These are phyloP conservation scores for Ambrosiella beaveri DNA, from an alignment of 2,329 filamentous ascomycete species.

Conservation along the genomic window DNA sequence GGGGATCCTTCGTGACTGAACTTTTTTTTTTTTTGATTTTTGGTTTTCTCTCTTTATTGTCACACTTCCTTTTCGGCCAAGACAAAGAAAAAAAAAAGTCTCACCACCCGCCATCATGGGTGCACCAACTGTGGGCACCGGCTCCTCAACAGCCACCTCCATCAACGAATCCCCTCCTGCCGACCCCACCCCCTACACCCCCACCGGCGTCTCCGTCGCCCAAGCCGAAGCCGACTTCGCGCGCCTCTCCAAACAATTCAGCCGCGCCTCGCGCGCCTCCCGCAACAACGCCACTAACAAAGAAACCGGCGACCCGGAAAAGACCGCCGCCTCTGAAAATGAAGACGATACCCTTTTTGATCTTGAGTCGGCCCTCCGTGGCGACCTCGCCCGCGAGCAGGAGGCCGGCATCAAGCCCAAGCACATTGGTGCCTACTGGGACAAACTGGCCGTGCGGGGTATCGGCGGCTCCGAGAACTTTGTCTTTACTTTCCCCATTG, in stretches of 20 bases:
- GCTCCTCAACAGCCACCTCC: slow-evolving; percentile 12
- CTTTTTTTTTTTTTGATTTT: no score
- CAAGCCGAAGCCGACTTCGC: slow-evolving; percentile 55
- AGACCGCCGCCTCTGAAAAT: slow-evolving; percentile 22
- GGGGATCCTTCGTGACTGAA: no score
- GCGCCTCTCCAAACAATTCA: slow-evolving; percentile 45
- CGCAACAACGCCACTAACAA: slow-evolving; percentile 18
- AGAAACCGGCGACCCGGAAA: slow-evolving; percentile 38
- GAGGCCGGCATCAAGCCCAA: slow-evolving; percentile 68
- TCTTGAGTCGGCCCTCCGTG: slow-evolving; percentile 55
- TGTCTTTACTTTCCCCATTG: slow-evolving; percentile 58
- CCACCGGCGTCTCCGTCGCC: slow-evolving; percentile 41
- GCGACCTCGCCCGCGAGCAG: slow-evolving; percentile 51
- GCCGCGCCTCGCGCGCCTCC: slow-evolving; percentile 37
- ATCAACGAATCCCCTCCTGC: slow-evolving; percentile 4
- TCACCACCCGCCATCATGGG: slow-evolving; percentile 3
- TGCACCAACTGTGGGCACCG: slow-evolving; percentile 6
- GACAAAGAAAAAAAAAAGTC: not conserved
- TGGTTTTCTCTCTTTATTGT: not conserved
- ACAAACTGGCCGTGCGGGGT: slow-evolving; percentile 58
- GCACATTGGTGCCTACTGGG: slow-evolving; percentile 65
- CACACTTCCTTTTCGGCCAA: not conserved
- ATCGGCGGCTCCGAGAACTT: slow-evolving; percentile 58
- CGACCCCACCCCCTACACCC: slow-evolving; percentile 6
- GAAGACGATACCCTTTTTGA: slow-evolving; percentile 43